Evolutionary conservation across 1,284 basidiomycete genomes (phyloP), one percentile per base, ranked within the genome.

Genomic region (Phlebopus sp.): DNA sequence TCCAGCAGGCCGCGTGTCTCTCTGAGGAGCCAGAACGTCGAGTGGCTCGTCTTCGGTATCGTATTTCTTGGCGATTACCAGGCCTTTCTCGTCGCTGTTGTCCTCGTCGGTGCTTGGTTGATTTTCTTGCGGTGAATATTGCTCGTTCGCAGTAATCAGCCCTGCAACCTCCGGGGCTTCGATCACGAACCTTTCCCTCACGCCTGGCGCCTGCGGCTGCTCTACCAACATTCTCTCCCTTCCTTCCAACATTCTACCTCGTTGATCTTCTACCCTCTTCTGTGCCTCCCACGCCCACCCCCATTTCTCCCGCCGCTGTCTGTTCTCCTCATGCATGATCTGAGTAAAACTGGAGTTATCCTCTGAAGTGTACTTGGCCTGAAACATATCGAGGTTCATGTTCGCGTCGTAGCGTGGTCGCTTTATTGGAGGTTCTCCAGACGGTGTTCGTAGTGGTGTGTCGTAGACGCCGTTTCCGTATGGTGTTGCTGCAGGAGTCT

Each of bases 281-380:
- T 97, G 91, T 7, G 90, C 92, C 31, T 92, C 86, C 83, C 87
- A 97, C 7, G 93, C 94, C 94, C 94, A 97, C 0, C 71, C 79
- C 73, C 84, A 91, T 63, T 73, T 80, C 61, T 91, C 87, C 60
- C 82, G 83, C 51, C 92, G 78, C 59, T 77, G 74, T 63, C 73
- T 69, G 64, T 97, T 97, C 74, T 97, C 93, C 50, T 87, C 84
- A 46, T 93, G 83, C 46, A 97, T 69, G 51, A 97, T 93, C 53
- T 90, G 78, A 10, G 90, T 90, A 65, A 97, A 97, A 49, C 90
- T 94, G 3, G 93, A 85, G 66, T 97, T 97, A 67, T 97, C 94
- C 65, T 97, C 92, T 0, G 92, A 95, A 1, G 95, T 97, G 65
- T 92, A 96, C 38, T 79, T 79, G 4, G 91, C 82, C 64, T 97